A percentile compares a stretch with the other conserved stretches of the same genome.
Evolutionary conservation across 306 rosid genomes (phyloP).

Genomic region (Acacia acuminata): DNA sequence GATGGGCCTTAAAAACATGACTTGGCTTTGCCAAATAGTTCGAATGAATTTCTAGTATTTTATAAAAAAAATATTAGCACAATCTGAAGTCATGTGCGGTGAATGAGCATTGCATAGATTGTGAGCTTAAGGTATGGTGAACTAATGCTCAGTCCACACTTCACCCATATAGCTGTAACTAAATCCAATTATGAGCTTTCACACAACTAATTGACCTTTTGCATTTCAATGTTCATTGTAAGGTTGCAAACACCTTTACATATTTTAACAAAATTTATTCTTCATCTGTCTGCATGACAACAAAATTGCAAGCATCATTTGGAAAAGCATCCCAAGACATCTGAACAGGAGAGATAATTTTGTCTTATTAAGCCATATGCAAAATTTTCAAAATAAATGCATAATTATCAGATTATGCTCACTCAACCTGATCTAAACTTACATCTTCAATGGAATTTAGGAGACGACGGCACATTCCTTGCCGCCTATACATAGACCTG

Average conservation of each 20-base stretch:
- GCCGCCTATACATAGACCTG: conserved; percentile 52
- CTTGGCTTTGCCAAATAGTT: neutral
- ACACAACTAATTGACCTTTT: neutral
- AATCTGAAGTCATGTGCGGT: neutral
- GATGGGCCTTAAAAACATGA: neutral
- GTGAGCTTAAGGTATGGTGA: neutral
- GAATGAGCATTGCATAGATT: neutral
- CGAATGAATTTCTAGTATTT: too few relatives aligned
- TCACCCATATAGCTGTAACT: neutral
- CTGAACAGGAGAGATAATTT: neutral
- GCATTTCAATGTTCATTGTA: neutral
- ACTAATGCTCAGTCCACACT: neutral
- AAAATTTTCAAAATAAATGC: neutral
- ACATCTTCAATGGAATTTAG: conserved; percentile 58
- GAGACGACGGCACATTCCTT: conserved; percentile 76
- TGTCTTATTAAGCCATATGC: neutral
- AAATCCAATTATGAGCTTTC: neutral
- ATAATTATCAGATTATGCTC: neutral
- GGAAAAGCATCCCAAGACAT: neutral
- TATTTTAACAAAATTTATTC: neutral
- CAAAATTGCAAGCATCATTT: neutral
- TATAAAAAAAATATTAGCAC: neutral
- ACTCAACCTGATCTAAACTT: conserved; percentile 30
- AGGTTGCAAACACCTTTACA: neutral
- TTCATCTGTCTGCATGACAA: neutral